phyloP scores from a whole-genome alignment of 495 filamentous ascomycete species.

The Xylaria castorea region DNA sequence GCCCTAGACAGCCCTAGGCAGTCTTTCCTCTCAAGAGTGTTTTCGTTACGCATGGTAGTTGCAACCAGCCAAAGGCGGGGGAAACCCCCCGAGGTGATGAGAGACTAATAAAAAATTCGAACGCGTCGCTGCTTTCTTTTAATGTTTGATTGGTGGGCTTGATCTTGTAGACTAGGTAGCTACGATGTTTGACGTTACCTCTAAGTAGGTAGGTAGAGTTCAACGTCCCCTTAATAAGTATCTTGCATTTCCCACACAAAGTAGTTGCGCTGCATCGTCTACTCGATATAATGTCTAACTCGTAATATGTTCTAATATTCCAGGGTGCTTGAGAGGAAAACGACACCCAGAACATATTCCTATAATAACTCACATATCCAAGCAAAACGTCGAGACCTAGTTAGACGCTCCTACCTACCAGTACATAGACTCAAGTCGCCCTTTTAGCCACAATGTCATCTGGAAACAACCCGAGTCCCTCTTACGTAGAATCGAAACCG shows the following conservation, averaged over 20 bases:
- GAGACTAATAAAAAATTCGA: not conserved
- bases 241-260: not conserved
- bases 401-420: not conserved
- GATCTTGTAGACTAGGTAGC: not conserved
- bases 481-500: not conserved
- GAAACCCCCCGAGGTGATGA: not conserved
- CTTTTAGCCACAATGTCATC: conserved; percentile 9
- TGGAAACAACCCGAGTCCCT: not conserved
- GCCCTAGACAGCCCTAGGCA: not conserved
- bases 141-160: not conserved
- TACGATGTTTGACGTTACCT: not conserved
- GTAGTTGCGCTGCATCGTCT: not conserved
- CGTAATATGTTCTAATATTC: not conserved
- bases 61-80: not conserved
- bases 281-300: not conserved
- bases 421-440: not conserved
- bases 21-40: not conserved
- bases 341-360: not conserved
- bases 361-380: not conserved
- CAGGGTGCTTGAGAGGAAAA: not conserved
- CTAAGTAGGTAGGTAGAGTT: no score
- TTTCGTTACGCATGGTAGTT: not conserved
- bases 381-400: not conserved
- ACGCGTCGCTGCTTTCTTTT: not conserved
- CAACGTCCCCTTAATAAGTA: not conserved